Conservation (phyloP, 306 rosid species). For the Myrica gale region DNA sequence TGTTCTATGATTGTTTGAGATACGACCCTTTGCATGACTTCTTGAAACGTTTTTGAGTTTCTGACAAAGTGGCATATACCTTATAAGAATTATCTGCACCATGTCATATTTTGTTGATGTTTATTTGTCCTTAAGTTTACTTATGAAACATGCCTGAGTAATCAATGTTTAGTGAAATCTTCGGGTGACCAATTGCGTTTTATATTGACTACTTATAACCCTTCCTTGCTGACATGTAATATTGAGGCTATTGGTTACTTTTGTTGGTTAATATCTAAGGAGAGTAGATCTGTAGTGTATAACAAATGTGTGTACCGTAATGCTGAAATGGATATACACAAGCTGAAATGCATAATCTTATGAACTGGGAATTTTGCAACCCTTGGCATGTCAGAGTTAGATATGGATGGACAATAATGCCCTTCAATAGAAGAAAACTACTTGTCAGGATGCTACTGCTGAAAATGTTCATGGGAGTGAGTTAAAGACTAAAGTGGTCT, state of each 20-base stretch:
- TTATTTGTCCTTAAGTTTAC: too few relatives aligned
- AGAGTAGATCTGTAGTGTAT: not conserved
- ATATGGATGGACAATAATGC: not conserved
- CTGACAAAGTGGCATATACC: not conserved
- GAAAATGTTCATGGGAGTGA: not conserved
- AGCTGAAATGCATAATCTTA: not conserved
- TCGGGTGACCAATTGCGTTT: too few relatives aligned
- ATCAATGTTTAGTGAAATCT: too few relatives aligned
- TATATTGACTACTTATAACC: not conserved
- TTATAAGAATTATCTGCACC: too few relatives aligned
- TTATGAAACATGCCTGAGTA: too few relatives aligned
- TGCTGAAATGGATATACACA: not conserved
- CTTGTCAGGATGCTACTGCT: constrained; percentile 1
- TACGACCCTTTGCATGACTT: not conserved
- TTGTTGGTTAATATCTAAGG: not conserved
- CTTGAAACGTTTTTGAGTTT: not conserved
- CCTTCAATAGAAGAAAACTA: not conserved
- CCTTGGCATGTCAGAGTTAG: not conserved
- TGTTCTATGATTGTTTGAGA: not conserved
- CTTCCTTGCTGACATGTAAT: not conserved
- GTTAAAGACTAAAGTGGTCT: not conserved
- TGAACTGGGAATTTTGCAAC: not conserved
- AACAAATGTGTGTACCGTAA: not conserved
- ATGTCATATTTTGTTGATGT: too few relatives aligned
- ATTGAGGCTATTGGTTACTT: not conserved